Evolutionary conservation across 768 basidiomycete genomes (phyloP).

Genomic region (Multifurca ochricompacta): DNA sequence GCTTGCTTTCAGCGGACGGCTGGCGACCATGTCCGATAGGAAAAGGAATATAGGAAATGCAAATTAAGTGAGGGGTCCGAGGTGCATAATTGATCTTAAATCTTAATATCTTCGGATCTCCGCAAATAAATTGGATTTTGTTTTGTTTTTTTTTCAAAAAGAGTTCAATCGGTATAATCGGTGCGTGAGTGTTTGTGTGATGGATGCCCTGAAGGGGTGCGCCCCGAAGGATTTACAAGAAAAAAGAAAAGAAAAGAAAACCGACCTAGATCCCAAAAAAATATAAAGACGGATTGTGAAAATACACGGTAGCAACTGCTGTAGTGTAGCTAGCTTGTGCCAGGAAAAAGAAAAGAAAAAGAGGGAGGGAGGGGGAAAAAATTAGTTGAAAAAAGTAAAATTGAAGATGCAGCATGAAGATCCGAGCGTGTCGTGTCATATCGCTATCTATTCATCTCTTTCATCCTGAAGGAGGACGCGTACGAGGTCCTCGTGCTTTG

Average conservation of each 20-base stretch:
- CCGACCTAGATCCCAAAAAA: neutral
- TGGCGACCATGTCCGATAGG: slow-evolving; percentile 72
- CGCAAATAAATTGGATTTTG: no score
- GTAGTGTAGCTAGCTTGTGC: neutral
- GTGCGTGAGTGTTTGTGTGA: no score
- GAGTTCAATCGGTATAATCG: no score
- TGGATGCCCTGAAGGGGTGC: no score
- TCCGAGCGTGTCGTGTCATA: neutral
- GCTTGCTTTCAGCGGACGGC: slow-evolving; percentile 33
- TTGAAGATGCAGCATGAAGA: neutral
- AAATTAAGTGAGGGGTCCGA: no score
- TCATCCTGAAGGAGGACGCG: neutral
- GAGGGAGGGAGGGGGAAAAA: no score
- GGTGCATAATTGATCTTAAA: no score
- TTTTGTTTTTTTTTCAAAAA: no score
- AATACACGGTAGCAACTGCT: neutral
- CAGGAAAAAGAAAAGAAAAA: neutral
- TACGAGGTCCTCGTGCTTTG: slow-evolving; percentile 8
- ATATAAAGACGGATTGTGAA: neutral
- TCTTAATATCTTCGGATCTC: no score
- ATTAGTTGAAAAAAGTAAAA: neutral
- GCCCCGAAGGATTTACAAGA: neutral
- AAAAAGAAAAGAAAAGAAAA: neutral
- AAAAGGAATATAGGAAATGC: slow-evolving; percentile 32
- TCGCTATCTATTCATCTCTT: neutral